These are phyloP conservation scores for Theobroma cacao DNA, from an alignment of 345 rosid genomes.

Conservation along the genomic window DNA sequence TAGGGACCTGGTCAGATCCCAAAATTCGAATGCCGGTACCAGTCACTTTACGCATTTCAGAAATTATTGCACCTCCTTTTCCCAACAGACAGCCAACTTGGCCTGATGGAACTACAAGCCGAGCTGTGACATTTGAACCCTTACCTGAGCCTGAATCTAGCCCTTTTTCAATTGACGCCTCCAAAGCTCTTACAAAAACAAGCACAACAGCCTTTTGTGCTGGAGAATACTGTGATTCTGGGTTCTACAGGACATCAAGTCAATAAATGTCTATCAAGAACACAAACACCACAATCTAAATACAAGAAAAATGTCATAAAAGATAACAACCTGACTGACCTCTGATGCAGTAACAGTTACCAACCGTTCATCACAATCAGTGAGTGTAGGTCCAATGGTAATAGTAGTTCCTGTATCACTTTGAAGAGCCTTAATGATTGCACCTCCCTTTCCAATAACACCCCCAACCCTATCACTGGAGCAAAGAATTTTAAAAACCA, in stretches of 20 bases:
- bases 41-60: conserved; percentile 75
- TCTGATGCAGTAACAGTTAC: conserved; percentile 73
- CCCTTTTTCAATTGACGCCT: conserved; percentile 56
- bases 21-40: conserved; percentile 57
- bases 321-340: conserved; percentile 37
- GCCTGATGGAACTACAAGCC: conserved; percentile 71
- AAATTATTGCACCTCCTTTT: conserved; percentile 69
- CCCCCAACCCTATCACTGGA: conserved; percentile 76
- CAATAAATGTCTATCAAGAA: conserved; percentile 21
- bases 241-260: conserved; percentile 51
- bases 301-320: conserved; percentile 16
- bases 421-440: conserved; percentile 62
- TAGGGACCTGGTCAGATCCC: conserved; percentile 54
- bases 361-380: conserved; percentile 75
- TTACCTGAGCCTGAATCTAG: conserved; percentile 43
- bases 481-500: conserved; percentile 73
- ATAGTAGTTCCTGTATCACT: conserved; percentile 81
- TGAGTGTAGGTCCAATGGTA: conserved; percentile 55
- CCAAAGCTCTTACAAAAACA: conserved; percentile 62
- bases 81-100: conserved; percentile 89
- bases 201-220: conserved; percentile 77
- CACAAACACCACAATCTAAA: neutral
- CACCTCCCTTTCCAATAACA: conserved; percentile 83
- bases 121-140: conserved; percentile 51
- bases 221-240: conserved; percentile 58